Base-by-base conservation (phyloP, 2,329 filamentous ascomycete species). In the Penicillium sp. region DNA sequence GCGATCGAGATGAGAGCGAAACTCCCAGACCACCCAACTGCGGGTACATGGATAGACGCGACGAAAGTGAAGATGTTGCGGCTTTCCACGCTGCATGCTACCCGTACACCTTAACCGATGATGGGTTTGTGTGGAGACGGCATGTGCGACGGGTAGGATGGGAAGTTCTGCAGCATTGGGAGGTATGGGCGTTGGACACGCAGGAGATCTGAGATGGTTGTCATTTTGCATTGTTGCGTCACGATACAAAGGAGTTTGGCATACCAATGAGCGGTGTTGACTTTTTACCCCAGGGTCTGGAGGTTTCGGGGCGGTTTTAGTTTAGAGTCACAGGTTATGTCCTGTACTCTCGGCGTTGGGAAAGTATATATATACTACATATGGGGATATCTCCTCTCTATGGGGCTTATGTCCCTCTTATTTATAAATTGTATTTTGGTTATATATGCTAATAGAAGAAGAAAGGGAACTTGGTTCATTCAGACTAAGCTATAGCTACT, bases 181-280 rank as follows among this genome's bases (percentile, higher is more conserved):
- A 78, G 55, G 75, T 79, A 19, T 79, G 76, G 76, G 72, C 69
- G 8, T 64, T 78, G 59, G 77, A 79, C 62, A 65, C 71, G 7
- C 71, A 75, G 63, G 76, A 78, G 49, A 65, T 67, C 36, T 62
- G 49, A 57, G 6, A 51, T 48, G 21, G 8, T 25, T 27, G 7
- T 39, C 9, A 21, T 8, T 12, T 25, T 44, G 13, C 25, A 4
- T 42, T 52, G 27, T 43, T 6, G 39, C 41, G 41, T 53, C 36
- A 36, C 13, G 21, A 35, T 35, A 50, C 23, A 23, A 41, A 29
- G 48, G 53, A 56, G 39, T 56, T 52, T 31, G 21, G 51, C 33
- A 49, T 38, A 25, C 17, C 17, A 47, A 45, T 27, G 12, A 36
- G 43, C 33, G 45, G 45, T 50, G 19, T 56, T 51, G 9, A 6